Conservation (phyloP, 305 asterid genomes). For the Ilex paraguariensis region DNA sequence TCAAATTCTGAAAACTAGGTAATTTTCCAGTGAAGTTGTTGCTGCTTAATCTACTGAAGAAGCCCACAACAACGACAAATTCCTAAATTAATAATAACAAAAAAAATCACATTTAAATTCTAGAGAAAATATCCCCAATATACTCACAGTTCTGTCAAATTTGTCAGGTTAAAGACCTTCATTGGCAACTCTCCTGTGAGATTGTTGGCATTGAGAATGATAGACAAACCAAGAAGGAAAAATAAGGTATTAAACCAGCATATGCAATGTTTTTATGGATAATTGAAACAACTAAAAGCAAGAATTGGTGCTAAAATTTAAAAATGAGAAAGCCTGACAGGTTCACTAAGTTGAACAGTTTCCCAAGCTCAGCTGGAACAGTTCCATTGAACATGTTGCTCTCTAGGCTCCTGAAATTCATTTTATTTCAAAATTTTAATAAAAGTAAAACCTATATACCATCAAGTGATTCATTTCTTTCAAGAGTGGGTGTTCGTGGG, state of each 20-base stretch:
- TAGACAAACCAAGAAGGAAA: constrained; percentile 16
- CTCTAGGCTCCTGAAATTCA: constrained; percentile 44
- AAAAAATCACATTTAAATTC: not conserved
- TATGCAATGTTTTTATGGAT: too few species aligned
- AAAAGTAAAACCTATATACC: not conserved
- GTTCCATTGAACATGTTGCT: constrained; percentile 42
- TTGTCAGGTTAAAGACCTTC: constrained; percentile 33
- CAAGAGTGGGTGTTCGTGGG: not conserved
- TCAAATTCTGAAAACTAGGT: constrained; percentile 38
- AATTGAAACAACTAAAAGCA: too few species aligned
- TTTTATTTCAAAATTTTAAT: not conserved
- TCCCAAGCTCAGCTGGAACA: constrained; percentile 50
- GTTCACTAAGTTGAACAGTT: constrained; percentile 38
- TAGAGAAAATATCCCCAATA: not conserved
- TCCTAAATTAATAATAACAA: not conserved
- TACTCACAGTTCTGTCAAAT: constrained; percentile 45
- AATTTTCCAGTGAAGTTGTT: constrained; percentile 42
- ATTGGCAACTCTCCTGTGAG: constrained; percentile 45
- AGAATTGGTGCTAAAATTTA: not conserved
- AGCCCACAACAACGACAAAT: not conserved
- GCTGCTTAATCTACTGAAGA: constrained; percentile 46
- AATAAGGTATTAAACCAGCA: too few species aligned
- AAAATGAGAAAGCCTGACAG: constrained; percentile 31
- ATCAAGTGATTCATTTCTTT: not conserved
- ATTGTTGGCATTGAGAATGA: constrained; percentile 40